Evolutionary conservation across 345 rosid genomes (phyloP), one percentile per base, ranked within the genome.

Genomic region (Microthlaspi erraticum): DNA sequence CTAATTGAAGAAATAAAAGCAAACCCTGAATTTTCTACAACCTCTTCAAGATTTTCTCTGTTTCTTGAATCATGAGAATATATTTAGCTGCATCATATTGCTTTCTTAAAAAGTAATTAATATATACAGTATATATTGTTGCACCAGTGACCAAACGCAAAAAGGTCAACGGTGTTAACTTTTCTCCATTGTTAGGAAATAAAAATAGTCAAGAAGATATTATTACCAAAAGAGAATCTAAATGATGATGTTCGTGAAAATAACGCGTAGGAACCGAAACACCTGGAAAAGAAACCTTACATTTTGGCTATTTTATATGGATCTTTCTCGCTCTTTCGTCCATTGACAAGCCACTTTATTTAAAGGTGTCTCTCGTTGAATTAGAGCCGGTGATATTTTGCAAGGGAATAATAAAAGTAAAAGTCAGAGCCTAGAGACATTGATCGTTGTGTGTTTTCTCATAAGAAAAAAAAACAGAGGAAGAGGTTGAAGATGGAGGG

Each of bases 401-500:
- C 23, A 2, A 49, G 10, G 52, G 60, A 49, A 65, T 66, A 54
- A 38, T 1, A 74, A 58, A 58, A 14, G 33, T 7, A 26, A 26
- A n/a, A 50, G 61, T 39, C 63, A 59, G 20, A 43, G 64, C n/a
- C 51, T 20, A 11, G 32, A 16, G 19, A 73, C 17, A 38, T 64
- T 5, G 31, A 64, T 60, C 41, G 8, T 36, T 8, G 46, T 56
- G 34, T 63, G 69, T 33, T 57, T 41, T 41, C 34, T 57, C 10
- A 34, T 7, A 64, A 72, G 58, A 66, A 14, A 20, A 11, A 13
- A 29, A 46, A 60, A 42, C 45, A 67, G 63, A 67, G 41, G 68
- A 66, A 36, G 52, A 60, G 74, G 12, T 73, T 20, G 39, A 39
- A 61, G 31, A 83, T 86, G 88, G 90, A 86, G 39, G 54, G 68